phyloP scores from a whole-genome alignment of 306 rosid species.

The Gastrolobium bilobum region DNA sequence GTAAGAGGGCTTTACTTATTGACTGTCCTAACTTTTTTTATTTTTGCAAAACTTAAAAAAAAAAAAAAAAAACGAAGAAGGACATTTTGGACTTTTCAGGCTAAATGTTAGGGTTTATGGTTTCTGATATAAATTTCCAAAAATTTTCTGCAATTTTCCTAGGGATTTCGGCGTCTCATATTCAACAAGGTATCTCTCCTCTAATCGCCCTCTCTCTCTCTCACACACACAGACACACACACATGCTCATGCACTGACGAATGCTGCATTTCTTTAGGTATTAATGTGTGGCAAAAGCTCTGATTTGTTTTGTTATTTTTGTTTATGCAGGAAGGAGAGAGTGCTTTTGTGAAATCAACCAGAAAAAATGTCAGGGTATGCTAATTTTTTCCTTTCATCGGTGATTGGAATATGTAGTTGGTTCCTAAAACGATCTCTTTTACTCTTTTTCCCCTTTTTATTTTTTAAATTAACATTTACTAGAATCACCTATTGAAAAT shows the following conservation, averaged over 20 bases:
- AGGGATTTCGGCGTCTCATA: not conserved
- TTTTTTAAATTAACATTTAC: not conserved
- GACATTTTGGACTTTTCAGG: constrained; percentile 25
- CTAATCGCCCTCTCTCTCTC: not conserved
- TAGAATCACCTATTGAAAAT: not conserved
- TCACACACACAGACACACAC: too few species aligned
- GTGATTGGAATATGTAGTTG: not conserved
- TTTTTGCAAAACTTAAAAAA: not conserved
- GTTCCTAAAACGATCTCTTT: not conserved
- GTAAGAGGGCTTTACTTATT: too few species aligned
- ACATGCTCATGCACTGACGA: not conserved
- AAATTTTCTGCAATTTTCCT: not conserved
- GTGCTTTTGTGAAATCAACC: not conserved
- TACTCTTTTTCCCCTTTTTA: too few species aligned
- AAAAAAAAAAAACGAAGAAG: not conserved
- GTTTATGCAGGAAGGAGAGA: constrained; percentile 44
- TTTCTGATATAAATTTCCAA: constrained; percentile 15
- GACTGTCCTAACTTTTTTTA: not conserved
- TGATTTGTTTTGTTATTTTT: constrained; percentile 9
- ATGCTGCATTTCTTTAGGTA: not conserved
- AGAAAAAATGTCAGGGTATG: constrained; percentile 52
- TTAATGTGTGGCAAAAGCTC: not conserved
- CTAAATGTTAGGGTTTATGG: constrained; percentile 32
- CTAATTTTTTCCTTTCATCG: not conserved
- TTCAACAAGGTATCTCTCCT: not conserved